A percentile compares a stretch with the other conserved stretches of the same genome.
Conservation (phyloP, 768 basidiomycete species). For the Auriculariales sp. region DNA sequence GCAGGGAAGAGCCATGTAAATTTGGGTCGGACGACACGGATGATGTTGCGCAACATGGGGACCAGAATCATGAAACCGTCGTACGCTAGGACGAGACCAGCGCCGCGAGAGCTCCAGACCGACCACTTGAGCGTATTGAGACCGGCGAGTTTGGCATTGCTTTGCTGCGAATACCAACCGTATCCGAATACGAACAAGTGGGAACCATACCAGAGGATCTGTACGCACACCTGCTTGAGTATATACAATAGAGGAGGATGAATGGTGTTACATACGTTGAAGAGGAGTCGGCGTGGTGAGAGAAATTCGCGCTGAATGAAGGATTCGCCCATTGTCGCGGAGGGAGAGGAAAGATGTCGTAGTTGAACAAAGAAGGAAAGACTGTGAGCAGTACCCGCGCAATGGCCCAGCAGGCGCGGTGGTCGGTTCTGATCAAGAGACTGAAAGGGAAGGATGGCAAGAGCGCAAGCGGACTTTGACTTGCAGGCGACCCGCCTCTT, state of each 20-base stretch:
- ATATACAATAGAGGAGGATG: background rate
- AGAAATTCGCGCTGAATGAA: slow-evolving; percentile 68
- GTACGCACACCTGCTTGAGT: slow-evolving; percentile 4
- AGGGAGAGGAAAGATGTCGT: background rate
- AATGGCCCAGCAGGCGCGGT: background rate
- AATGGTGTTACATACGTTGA: slow-evolving; percentile 30
- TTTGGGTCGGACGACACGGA: slow-evolving; percentile 69
- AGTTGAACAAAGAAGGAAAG: background rate
- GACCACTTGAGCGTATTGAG: slow-evolving; percentile 72
- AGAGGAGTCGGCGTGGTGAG: slow-evolving; percentile 43
- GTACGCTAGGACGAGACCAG: slow-evolving; percentile 79
- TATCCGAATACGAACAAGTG: slow-evolving; percentile 65
- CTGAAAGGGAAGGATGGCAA: slow-evolving; percentile 11
- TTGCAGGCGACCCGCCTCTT: background rate
- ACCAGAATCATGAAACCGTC: slow-evolving; percentile 77
- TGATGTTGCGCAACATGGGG: slow-evolving; percentile 80
- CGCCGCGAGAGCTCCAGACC: slow-evolving; percentile 84
- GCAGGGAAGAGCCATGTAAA: slow-evolving; percentile 76
- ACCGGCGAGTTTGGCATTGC: slow-evolving; percentile 47
- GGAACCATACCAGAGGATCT: slow-evolving; percentile 54
- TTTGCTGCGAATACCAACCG: slow-evolving; percentile 66
- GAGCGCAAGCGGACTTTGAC: slow-evolving; percentile 7
- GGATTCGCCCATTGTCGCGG: slow-evolving; percentile 38
- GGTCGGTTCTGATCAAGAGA: slow-evolving; percentile 5
- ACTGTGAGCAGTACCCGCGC: slow-evolving; percentile 1